Percentiles rank a stretch among this genome's conserved stretches.
These are phyloP conservation scores for Colletotrichum kahawae DNA, from an alignment of 2,329 filamentous ascomycete genomes.

Conservation along the genomic window DNA sequence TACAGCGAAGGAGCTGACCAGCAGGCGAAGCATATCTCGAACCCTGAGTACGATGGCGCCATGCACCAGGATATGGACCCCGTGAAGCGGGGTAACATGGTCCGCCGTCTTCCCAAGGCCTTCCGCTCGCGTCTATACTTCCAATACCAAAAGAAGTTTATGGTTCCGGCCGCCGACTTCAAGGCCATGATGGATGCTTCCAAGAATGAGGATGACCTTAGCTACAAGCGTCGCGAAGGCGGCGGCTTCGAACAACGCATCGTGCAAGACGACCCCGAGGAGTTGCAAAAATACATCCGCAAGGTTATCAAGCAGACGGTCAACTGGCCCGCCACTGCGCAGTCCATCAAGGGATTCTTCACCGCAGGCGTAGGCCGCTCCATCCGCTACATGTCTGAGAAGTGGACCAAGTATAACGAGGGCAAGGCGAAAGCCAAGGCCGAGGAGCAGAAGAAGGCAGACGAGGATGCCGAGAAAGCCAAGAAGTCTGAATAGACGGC, in stretches of 20 bases:
- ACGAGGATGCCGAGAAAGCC: background rate
- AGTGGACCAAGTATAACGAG: conserved; percentile 69
- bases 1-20: conserved; percentile 69
- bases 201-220: conserved; percentile 69
- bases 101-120: conserved; percentile 82
- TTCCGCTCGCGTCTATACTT: conserved; percentile 94
- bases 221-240: conserved; percentile 76
- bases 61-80: conserved; percentile 93
- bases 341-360: conserved; percentile 83
- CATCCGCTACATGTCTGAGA: conserved; percentile 81
- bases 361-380: conserved; percentile 77
- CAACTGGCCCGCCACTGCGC: conserved; percentile 87
- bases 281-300: conserved; percentile 74
- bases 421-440: conserved; percentile 37
- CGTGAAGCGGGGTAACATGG: conserved; percentile 91
- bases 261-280: conserved; percentile 68
- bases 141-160: conserved; percentile 89
- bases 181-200: conserved; percentile 81
- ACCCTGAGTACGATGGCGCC: conserved; percentile 66
- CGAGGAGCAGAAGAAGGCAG: conserved; percentile 26
- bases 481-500: background rate
- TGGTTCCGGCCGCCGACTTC: conserved; percentile 84
- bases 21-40: conserved; percentile 49
- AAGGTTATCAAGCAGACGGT: conserved; percentile 86
- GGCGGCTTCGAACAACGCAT: conserved; percentile 88